phyloP scores from a whole-genome alignment of 495 filamentous ascomycete species.

The Hypoxylon trugodes region DNA sequence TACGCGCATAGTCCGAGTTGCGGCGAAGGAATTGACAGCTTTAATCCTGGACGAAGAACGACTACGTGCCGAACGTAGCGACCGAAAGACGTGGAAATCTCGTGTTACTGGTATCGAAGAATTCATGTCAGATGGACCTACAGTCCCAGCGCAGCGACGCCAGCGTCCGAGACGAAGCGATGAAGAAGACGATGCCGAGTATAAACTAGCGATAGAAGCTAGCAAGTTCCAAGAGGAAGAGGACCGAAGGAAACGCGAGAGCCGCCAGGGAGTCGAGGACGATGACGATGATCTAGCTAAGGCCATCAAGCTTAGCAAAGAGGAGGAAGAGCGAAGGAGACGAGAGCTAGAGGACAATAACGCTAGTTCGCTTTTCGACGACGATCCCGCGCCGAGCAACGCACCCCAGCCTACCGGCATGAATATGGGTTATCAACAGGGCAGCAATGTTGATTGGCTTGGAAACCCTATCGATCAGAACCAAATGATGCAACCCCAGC shows the following conservation, averaged over 20 bases:
- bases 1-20: constrained; percentile 77
- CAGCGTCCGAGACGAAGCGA: constrained; percentile 63
- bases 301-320: constrained; percentile 94
- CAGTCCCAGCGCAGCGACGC: constrained; percentile 49
- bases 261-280: constrained; percentile 65
- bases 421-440: constrained; percentile 98
- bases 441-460: constrained; percentile 92
- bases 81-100: constrained; percentile 96
- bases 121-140: constrained; percentile 56
- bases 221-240: constrained; percentile 97
- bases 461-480: constrained; percentile 86
- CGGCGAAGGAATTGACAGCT: constrained; percentile 95
- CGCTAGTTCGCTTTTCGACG: constrained; percentile 86
- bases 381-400: constrained; percentile 67
- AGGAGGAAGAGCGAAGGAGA: constrained; percentile 87
- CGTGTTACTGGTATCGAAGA: constrained; percentile 94
- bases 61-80: constrained; percentile 86
- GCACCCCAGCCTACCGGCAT: constrained; percentile 84
- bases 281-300: constrained; percentile 92
- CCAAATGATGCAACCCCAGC: constrained; percentile 73
- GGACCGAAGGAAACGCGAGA: constrained; percentile 80
- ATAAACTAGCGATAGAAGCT: constrained; percentile 91
- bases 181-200: constrained; percentile 88
- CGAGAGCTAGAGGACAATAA: constrained; percentile 92
- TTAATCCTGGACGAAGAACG: constrained; percentile 95